Conservation (phyloP, 208 protist genomes). For the Trypanosoma avium region DNA sequence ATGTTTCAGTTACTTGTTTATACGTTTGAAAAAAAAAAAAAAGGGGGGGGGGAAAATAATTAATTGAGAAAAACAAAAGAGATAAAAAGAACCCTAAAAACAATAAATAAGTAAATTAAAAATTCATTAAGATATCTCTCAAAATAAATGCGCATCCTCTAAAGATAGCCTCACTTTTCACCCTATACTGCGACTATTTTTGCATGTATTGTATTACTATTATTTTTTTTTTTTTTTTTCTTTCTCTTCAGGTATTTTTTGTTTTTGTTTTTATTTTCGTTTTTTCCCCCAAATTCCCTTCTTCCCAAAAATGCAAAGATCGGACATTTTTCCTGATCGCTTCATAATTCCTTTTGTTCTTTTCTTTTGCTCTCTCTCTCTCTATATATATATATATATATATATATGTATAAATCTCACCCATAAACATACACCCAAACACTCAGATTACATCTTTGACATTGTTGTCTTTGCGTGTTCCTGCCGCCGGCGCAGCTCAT, state of each 20-base stretch:
- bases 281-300: background rate
- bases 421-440: background rate
- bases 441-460: constrained; percentile 37
- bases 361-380: background rate
- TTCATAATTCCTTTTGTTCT: background rate
- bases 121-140: too few species aligned
- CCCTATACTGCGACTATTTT: too few species aligned
- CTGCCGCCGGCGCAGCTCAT: constrained; percentile 59
- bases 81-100: too few species aligned
- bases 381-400: too few species aligned
- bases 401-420: too few species aligned
- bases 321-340: too few species aligned
- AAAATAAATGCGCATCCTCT: too few species aligned
- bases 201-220: background rate
- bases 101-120: too few species aligned
- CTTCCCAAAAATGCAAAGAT: background rate
- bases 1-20: background rate
- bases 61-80: too few species aligned
- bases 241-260: background rate
- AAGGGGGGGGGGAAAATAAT: too few species aligned
- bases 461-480: constrained; percentile 28
- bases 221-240: background rate
- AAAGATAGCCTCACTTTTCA: too few species aligned
- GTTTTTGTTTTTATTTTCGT: constrained; percentile 18
- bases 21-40: too few species aligned